Evolutionary conservation across 352 stramenopile species (phyloP), one percentile per base, ranked within the genome.

Genomic region (Phytophthora ramorum): DNA sequence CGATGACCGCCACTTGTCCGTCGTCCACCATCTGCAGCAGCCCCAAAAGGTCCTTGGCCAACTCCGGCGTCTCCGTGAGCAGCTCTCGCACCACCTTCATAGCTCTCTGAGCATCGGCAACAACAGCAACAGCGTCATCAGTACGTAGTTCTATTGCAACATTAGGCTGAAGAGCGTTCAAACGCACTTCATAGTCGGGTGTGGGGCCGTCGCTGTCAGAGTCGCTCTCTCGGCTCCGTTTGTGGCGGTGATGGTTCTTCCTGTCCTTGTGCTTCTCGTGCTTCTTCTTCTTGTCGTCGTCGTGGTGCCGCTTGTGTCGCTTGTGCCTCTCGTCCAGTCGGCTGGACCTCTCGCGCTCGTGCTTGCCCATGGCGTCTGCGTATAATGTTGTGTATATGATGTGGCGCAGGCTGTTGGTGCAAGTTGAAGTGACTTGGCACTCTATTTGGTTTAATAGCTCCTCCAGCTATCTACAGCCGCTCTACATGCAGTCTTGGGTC

Each of bases 21-120:
- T 89, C 72, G 51, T 95, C 81, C 50, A 96, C 47, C 83, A 90
- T 89, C 67, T 93, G 85, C 24, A 96, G 60, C 34, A 96, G 63
- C 22, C 32, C 49, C 17, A 93, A 47, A 32, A 96, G 73, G 17
- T 96, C 88, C 17, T 59, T 67, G 17, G 75, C 69, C 32, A 96
- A 76, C 50, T 80, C 74, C 3, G 88, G 85, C 57, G 88, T 93
- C 62, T 91, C 82, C 7, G 50, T 58, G 50, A 94, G 71, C 65
- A 96, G 60, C 49, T 77, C 69, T 2, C 76, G 65, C 55, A 92
- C 77, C 20, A 89, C 75, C 4, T 56, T 57, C 38, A 83, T 64
- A 22, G 86, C 88, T 52, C 55, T 51, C 51, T 87, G 34, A 12
- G 12, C 22, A 51, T 1, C 55, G 37, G 6, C 10, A 45, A 22